Conservation (phyloP, 768 basidiomycete genomes). For the Podaxis sp. region DNA sequence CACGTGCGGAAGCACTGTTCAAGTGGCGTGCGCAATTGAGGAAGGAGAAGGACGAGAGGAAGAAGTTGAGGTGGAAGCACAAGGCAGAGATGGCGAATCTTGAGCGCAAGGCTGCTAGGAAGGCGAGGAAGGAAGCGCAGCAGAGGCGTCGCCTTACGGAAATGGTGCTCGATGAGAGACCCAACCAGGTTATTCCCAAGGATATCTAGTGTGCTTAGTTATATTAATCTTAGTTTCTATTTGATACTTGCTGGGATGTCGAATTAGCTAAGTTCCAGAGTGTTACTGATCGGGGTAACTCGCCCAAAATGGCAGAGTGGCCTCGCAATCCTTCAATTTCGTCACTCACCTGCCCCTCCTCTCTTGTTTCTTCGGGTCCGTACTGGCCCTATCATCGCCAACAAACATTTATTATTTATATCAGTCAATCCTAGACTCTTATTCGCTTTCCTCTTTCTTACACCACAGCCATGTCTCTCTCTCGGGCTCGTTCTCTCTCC, state of each 20-base stretch:
- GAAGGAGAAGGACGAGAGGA: conserved; percentile 55
- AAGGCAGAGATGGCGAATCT: conserved; percentile 46
- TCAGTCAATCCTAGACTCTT: not conserved
- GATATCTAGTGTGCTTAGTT: conserved; percentile 17
- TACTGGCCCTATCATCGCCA: not conserved
- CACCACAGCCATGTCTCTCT: not conserved
- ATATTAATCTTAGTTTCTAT: not conserved
- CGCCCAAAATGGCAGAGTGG: not conserved
- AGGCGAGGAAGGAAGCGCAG: conserved; percentile 50
- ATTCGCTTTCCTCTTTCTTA: not conserved
- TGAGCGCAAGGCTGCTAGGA: conserved; percentile 54
- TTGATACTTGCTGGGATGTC: not conserved
- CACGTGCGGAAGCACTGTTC: conserved; percentile 71
- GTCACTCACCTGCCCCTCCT: not conserved
- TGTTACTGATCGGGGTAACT: not conserved
- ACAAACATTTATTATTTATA: not conserved
- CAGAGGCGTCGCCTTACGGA: conserved; percentile 55
- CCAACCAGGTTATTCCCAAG: conserved; percentile 60
- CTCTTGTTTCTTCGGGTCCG: not conserved
- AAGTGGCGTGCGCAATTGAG: conserved; percentile 65
- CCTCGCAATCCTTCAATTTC: not conserved
- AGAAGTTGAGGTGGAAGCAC: conserved; percentile 58
- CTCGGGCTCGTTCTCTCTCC: conserved; percentile 5
- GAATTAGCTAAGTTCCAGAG: no score
- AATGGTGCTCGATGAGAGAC: conserved; percentile 48